Conservation (phyloP, 2,329 filamentous ascomycete species). For the Aspergillus japonicus region DNA sequence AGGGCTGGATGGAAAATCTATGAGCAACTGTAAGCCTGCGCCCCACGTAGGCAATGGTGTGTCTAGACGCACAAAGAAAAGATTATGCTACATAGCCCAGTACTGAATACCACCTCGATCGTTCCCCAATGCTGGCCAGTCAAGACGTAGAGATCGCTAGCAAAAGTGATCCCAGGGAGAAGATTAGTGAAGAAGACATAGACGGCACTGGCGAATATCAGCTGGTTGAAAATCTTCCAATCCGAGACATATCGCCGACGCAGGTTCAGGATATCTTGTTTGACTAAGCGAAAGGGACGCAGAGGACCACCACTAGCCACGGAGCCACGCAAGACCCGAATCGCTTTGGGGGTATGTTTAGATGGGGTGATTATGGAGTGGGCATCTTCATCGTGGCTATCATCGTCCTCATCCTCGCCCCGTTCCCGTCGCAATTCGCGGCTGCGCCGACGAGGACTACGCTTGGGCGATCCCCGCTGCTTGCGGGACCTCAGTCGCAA, state of each 20-base stretch:
- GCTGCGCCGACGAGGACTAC: not conserved
- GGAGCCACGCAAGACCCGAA: slow-evolving; percentile 30
- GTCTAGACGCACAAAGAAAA: slow-evolving; percentile 53
- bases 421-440: slow-evolving; percentile 1
- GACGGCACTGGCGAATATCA: slow-evolving; percentile 62
- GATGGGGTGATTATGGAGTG: slow-evolving; percentile 40
- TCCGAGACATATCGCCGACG: slow-evolving; percentile 52
- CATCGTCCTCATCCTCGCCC: slow-evolving; percentile 12
- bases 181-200: slow-evolving; percentile 69
- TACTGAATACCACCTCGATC: slow-evolving; percentile 67
- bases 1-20: slow-evolving; percentile 59
- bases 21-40: not conserved
- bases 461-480: slow-evolving; percentile 18
- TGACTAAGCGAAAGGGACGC: slow-evolving; percentile 54
- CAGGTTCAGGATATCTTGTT: slow-evolving; percentile 50
- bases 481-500: slow-evolving; percentile 26
- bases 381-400: slow-evolving; percentile 26
- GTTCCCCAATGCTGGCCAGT: slow-evolving; percentile 65
- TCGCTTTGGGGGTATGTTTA: slow-evolving; percentile 36
- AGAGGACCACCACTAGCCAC: slow-evolving; percentile 45
- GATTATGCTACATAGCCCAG: slow-evolving; percentile 62
- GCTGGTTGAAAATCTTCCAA: slow-evolving; percentile 62
- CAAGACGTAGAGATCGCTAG: slow-evolving; percentile 61
- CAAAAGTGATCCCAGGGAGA: slow-evolving; percentile 66
- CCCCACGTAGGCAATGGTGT: not conserved